Evolutionary conservation across 345 rosid genomes (phyloP), one percentile per base, ranked within the genome.

Genomic region (Microcos paniculata): DNA sequence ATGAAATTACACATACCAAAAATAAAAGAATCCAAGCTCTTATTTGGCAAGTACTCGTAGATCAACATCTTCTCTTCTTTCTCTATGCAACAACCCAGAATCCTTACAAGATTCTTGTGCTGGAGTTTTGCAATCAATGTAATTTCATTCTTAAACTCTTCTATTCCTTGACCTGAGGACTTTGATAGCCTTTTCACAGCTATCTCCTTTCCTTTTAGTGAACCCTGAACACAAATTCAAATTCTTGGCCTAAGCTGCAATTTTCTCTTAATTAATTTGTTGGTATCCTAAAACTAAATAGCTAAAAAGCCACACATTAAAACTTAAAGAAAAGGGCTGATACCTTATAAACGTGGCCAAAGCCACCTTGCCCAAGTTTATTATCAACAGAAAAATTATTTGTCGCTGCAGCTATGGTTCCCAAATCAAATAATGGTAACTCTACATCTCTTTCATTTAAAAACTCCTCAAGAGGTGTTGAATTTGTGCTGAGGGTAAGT

Each of bases 341-440:
- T 80, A 87, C 95, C 88, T 87, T 89, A 43, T 88, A 90, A 48
- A 90, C 95, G 0, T 87, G 56, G 59, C 92, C 95, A 51, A 90
- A 90, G 11, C 95, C 91, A 70, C 93, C 93, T 71, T 87, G 78
- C 71, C 95, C 93, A 53, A 91, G 93, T 76, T 85, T 91, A 72
- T 85, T 84, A 26, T 61, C 74, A 21, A 49, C 11, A 49, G 84
- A 83, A 63, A 91, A 91, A 72, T 82, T 82, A 51, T 82, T 28
- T 4, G 92, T 91, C 0, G 91, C 90, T 42, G 76, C 75, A 62
- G 80, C 86, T 18, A 89, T 84, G 4, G 72, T 65, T 78, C 78
- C 75, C 1, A 87, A 66, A 79, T 84, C 83, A 70, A 87, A 88
- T 15, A 79, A 69, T 64, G 90, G 88, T 45, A 88, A 66, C 68